Evolutionary conservation across 2,329 filamentous ascomycete genomes (phyloP), one percentile per base, ranked within the genome.

Genomic region (Fusarium redolens): DNA sequence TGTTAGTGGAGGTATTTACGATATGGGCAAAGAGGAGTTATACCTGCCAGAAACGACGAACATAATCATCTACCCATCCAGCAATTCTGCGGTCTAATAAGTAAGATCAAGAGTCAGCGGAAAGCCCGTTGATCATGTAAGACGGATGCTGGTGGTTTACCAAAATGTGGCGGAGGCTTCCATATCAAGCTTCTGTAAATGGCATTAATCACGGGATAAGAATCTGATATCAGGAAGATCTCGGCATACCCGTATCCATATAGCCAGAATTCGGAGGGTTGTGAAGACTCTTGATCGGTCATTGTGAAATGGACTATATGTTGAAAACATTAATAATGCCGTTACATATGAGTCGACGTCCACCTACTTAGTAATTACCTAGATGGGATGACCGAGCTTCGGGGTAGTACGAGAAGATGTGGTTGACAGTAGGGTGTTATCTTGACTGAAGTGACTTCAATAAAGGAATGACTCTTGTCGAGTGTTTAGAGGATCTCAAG

Each of bases 31-130:
- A 47, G 51, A 51, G 20, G 28, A 69, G 28, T 82, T 92, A 77
- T 87, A 97, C 96, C 91, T 99, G 96, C 96, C 96, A 99, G 83
- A 99, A 98, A 41, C 96, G 90, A 65, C 96, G 91, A 44, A 99
- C 95, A 81, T 98, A 99, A 75, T 95, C 95, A 75, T 91, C 93
- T 28, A 98, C 95, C 86, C 94, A 98, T 52, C 96, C 96, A 4
- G 95, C 93, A 33, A 98, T 86, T 64, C 95, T 89, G 76, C 90
- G 89, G 80, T 98, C 96, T 98, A 75, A 30, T 18, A 41, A 25
- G n/a, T 30, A 33, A 51, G 37, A 45, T n/a, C 13, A 38, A 33
- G 59, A 30, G 51, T 75, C 18, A 69, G 62, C 14, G 31, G 41
- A 38, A 37, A 59, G 50, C 33, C 28, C 35, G 61, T 41, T 41